Conservation (phyloP, 129 eudicot species). For the Flaveria ramosissima region DNA sequence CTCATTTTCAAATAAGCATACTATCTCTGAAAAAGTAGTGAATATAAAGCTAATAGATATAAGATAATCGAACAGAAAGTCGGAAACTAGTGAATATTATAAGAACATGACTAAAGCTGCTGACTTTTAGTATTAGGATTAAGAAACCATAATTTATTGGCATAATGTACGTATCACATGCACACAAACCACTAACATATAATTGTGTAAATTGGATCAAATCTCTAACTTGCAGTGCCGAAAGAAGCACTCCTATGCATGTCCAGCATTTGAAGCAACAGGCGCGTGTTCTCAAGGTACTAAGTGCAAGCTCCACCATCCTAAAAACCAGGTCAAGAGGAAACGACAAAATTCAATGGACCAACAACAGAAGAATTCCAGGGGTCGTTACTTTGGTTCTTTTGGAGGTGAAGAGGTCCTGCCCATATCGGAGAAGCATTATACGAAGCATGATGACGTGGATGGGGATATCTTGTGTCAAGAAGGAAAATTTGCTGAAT, state of each 20-base stretch:
- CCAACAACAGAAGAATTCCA: conserved; percentile 52
- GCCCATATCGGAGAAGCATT: conserved; percentile 28
- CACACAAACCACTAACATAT: conserved; percentile 57
- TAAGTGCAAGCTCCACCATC: conserved; percentile 95
- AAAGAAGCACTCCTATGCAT: conserved; percentile 95
- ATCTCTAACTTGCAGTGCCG: conserved; percentile 88
- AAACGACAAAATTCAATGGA: conserved; percentile 39
- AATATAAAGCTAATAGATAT: conserved; percentile 7
- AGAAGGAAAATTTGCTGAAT: conserved; percentile 62
- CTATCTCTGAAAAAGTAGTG: background rate
- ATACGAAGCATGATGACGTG: conserved; percentile 42
- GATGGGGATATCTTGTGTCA: conserved; percentile 32
- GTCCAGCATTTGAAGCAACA: conserved; percentile 86
- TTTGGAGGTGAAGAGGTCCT: conserved; percentile 22
- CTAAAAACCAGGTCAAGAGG: conserved; percentile 58
- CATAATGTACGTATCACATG: conserved; percentile 32
- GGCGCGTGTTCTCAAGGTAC: conserved; percentile 73
- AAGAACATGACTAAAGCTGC: conserved; percentile 7
- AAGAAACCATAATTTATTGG: background rate
- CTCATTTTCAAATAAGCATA: background rate
- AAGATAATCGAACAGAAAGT: conserved; percentile 9
- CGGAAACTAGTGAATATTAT: conserved; percentile 10
- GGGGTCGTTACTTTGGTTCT: conserved; percentile 81
- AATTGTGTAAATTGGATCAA: conserved; percentile 58
- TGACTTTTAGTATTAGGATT: conserved; percentile 1